phyloP scores from a whole-genome alignment of 2,329 filamentous ascomycete genomes.

The Xylariaceae sp. region DNA sequence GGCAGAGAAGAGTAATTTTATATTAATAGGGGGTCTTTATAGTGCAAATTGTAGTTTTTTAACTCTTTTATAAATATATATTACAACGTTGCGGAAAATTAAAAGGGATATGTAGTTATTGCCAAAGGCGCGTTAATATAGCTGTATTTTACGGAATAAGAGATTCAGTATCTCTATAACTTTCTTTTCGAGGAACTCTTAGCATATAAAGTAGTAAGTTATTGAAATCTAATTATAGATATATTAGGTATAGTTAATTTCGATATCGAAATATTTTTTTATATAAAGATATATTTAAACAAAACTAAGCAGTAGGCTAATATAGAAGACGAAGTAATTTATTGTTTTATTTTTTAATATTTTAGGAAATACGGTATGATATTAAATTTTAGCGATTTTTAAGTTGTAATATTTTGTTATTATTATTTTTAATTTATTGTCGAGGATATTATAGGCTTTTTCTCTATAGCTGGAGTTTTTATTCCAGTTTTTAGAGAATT shows the following conservation, averaged over 20 bases:
- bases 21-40: too few relatives aligned
- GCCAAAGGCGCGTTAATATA: background rate
- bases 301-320: background rate
- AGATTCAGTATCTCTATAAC: background rate
- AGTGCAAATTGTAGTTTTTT: too few relatives aligned
- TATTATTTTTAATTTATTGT: background rate
- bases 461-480: background rate
- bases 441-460: background rate
- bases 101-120: too few relatives aligned
- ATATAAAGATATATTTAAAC: background rate
- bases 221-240: background rate
- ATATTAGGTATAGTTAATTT: background rate
- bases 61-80: too few relatives aligned
- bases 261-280: background rate
- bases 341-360: background rate
- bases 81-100: too few relatives aligned
- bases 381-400: background rate
- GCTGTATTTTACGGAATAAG: background rate
- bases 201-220: background rate
- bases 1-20: too few relatives aligned
- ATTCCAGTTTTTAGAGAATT: background rate
- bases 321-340: background rate
- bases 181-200: background rate
- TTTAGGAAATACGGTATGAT: background rate
- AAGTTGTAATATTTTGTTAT: background rate